Evolutionary conservation across 2,329 filamentous ascomycete genomes (phyloP).

Genomic region (Pseudogymnoascus sp.): DNA sequence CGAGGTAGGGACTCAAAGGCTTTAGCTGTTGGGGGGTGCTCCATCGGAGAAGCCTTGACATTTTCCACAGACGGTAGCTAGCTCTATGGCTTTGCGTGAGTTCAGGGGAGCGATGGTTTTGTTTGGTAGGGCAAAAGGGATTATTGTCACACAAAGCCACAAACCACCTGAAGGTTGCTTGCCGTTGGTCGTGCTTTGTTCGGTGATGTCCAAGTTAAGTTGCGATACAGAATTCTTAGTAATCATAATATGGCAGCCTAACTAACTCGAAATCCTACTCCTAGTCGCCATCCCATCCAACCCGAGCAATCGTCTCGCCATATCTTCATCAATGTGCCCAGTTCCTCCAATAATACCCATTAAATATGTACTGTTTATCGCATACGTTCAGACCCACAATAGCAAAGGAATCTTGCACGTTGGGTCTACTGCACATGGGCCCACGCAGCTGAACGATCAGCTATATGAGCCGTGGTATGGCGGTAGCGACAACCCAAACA

Average conservation of each 20-base stretch:
- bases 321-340: neutral
- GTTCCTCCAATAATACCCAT: neutral
- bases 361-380: neutral
- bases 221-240: neutral
- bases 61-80: neutral
- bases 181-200: neutral
- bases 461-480: neutral
- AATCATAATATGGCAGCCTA: neutral
- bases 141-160: neutral
- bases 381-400: neutral
- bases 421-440: neutral
- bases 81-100: neutral
- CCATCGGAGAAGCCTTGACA: neutral
- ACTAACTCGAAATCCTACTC: neutral
- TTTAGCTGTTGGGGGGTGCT: neutral
- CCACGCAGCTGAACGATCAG: neutral
- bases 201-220: neutral
- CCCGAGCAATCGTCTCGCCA: neutral
- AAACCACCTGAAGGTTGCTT: neutral
- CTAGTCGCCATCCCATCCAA: neutral
- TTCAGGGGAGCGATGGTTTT: neutral
- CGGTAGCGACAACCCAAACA: neutral
- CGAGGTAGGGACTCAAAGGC: conserved; percentile 42
- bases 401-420: neutral
- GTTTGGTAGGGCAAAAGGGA: neutral